Base-by-base conservation (phyloP, 306 rosid species). In the Erythrophleum fordii region DNA sequence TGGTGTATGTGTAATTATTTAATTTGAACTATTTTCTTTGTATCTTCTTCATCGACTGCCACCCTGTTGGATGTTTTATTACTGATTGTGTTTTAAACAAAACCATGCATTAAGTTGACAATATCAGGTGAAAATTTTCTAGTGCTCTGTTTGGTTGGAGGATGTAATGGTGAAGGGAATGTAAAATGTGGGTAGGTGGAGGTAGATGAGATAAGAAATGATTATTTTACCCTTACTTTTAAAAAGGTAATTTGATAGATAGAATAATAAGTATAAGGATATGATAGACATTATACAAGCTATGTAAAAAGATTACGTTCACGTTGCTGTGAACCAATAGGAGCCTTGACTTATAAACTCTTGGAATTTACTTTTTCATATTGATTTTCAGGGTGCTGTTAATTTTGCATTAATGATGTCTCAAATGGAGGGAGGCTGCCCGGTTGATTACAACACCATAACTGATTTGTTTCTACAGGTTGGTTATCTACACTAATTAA, bases 391-490 rank as follows among this genome's bases (percentile, higher is more conserved):
- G 99, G 98, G 99, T 86, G 99, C 99, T 76, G 99, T 96, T 74
- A 96, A 96, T 88, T 96, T 96, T 87, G 99, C 98, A 55, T 86
- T 96, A 75, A 96, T 96, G 99, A 93, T 96, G 99, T 90, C 99
- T 44, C 98, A 93, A 93, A 96, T 96, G 99, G 99, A 96, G 85
- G 99, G 99, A 67, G 99, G 99, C 72, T 93, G 98, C 70, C 99
- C 99, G 3, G 86, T 96, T 80, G 99, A 96, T 83, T 96, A 96
- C 89, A 96, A 96, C 81, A 96, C 98, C 85, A 96, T 96, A 83
- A 96, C 99, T 18, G 98, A 93, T 86, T 92, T 96, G 83, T 96
- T 96, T 84, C 99, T 96, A 83, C 99, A 96, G 98, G 99, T 96
- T 75, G 59, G 82, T 81, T 51, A 31, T 59, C 75, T 77, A 61